These are phyloP conservation scores for Gnomoniopsis smithogilvyi DNA, from an alignment of 2,329 filamentous ascomycete species.

Conservation along the genomic window DNA sequence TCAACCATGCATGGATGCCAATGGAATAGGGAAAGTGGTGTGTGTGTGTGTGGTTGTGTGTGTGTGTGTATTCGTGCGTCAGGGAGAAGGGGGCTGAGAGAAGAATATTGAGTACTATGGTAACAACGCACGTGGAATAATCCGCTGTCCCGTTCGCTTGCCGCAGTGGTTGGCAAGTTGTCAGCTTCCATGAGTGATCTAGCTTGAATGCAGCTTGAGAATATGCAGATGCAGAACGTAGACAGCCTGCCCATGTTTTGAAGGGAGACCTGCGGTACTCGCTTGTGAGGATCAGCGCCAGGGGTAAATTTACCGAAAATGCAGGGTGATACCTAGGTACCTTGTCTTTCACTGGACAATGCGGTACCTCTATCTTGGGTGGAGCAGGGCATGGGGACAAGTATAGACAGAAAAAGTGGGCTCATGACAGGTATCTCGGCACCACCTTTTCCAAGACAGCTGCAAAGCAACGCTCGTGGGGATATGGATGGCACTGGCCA, in stretches of 20 bases:
- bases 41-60: no score
- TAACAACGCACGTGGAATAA: no score
- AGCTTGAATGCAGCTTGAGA: not conserved
- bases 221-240: not conserved
- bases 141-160: not conserved
- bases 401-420: not conserved
- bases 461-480: not conserved
- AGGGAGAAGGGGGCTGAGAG: not conserved
- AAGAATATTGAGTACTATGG: no score
- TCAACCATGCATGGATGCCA: no score
- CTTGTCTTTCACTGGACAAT: not conserved
- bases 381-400: not conserved
- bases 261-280: not conserved
- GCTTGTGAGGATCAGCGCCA: conserved; percentile 5
- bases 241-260: not conserved
- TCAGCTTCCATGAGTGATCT: conserved; percentile 6
- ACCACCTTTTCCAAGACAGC: no score
- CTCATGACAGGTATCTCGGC: not conserved
- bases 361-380: not conserved
- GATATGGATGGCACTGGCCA: not conserved
- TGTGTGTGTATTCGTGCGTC: no score
- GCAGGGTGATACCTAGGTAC: not conserved
- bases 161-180: not conserved
- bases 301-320: not conserved
- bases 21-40: no score